A percentile compares a stretch with the other conserved stretches of the same genome.
Conservation (phyloP, 2,329 filamentous ascomycete genomes). For the Metarhizium sp. region DNA sequence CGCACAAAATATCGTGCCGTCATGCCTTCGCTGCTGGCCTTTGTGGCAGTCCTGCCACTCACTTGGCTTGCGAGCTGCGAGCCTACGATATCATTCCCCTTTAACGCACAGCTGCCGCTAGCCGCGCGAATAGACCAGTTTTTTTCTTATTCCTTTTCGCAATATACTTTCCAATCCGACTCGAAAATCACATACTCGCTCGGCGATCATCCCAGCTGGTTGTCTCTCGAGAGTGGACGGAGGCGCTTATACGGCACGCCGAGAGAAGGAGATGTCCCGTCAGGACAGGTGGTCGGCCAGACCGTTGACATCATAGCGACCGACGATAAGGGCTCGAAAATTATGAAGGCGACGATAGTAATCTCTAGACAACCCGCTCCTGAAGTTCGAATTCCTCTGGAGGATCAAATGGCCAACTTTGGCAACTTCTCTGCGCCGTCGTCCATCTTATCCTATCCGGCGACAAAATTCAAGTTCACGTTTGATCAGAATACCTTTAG, state of each 20-base stretch:
- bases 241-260: conserved; percentile 67
- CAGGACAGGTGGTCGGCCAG: conserved; percentile 46
- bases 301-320: conserved; percentile 60
- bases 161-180: conserved; percentile 61
- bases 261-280: conserved; percentile 34
- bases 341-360: conserved; percentile 60
- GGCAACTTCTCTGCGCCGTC: conserved; percentile 52
- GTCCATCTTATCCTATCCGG: conserved; percentile 46
- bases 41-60: conserved; percentile 18
- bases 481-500: conserved; percentile 55
- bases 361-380: conserved; percentile 52
- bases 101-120: conserved; percentile 78
- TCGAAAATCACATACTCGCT: conserved; percentile 61
- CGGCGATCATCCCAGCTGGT: conserved; percentile 58
- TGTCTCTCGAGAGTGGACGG: conserved; percentile 56
- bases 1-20: conserved; percentile 1
- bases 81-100: conserved; percentile 52
- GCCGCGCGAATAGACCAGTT: conserved; percentile 59
- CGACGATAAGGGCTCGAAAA: conserved; percentile 53
- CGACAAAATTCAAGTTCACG: conserved; percentile 41
- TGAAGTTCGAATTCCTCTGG: conserved; percentile 43
- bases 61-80: conserved; percentile 22
- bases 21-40: conserved; percentile 20
- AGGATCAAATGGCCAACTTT: conserved; percentile 46
- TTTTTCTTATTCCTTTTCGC: conserved; percentile 64